Evolutionary conservation across 306 rosid species (phyloP).

Genomic region (Medicago arabica): DNA sequence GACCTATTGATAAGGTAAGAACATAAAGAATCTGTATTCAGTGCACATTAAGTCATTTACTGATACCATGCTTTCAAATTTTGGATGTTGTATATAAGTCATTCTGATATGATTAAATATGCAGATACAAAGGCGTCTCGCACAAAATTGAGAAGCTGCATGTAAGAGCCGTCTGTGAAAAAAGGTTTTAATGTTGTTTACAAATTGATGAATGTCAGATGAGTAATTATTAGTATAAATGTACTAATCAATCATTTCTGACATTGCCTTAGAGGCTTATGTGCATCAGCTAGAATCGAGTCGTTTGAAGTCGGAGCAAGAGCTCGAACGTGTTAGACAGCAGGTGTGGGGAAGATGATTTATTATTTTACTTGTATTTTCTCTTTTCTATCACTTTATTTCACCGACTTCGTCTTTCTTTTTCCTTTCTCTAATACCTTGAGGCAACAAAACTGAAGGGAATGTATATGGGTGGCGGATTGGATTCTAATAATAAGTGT

Average conservation of each 20-base stretch:
- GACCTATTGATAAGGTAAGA: conserved; percentile 54
- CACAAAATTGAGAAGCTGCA: conserved; percentile 99
- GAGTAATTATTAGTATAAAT: conserved; percentile 34
- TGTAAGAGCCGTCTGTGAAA: conserved; percentile 95
- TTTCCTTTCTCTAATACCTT: conserved; percentile 23
- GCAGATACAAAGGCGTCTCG: conserved; percentile 94
- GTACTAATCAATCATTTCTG: conserved; percentile 37
- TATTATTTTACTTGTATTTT: conserved; percentile 32
- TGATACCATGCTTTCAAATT: neutral
- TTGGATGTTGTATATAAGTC: neutral
- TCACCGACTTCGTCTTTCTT: conserved; percentile 1
- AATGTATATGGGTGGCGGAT: conserved; percentile 63
- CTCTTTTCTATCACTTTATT: conserved; percentile 30
- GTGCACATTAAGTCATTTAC: neutral
- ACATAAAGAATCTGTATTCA: conserved; percentile 21
- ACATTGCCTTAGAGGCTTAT: conserved; percentile 70
- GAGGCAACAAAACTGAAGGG: conserved; percentile 65
- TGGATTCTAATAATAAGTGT: conserved; percentile 70
- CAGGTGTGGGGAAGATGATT: conserved; percentile 64
- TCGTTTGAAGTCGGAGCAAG: conserved; percentile 93
- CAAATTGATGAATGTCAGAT: conserved; percentile 34
- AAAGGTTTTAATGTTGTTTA: conserved; percentile 68
- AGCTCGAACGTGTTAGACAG: conserved; percentile 81
- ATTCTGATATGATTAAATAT: conserved; percentile 37
- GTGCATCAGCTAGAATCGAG: conserved; percentile 95